Base-by-base conservation (phyloP, 192 early-diverging fungal species). In the Coemansia asiatica region DNA sequence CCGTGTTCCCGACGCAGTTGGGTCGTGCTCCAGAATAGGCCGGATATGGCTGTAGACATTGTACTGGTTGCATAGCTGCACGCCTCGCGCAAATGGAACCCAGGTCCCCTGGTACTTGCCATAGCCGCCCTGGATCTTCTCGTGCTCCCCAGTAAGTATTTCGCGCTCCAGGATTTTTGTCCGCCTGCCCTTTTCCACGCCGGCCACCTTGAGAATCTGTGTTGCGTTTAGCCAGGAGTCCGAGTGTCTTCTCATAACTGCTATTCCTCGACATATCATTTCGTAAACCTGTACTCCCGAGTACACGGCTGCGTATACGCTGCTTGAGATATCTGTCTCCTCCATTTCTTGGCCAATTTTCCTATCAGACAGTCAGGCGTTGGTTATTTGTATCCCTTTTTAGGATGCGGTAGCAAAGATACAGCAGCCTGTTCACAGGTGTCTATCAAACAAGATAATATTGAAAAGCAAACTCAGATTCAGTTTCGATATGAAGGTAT, bases 121-220 rank as follows among this genome's bases (percentile, higher is more conserved):
- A 74, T 98, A 98, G 13, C 97, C 97, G 15, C 97, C 97, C 72
- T 98, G 96, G 16, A 99, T 91, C 71, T 97, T 97, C 60, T 99
- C 96, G 68, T 94, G 95, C 48, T 85, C 81, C 22, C 93, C 92
- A 1, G 81, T 90, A 65, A 92, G 90, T 10, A 97, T 87, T 71
- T 97, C 95, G 60, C 90, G 85, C 73, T 98, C 97, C 46, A 99
- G 83, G 57, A 99, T 96, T 60, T 93, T 89, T 22, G 95, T 95
- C 49, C 97, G 83, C 69, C 88, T 87, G 4, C 90, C 89, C 83
- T 98, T 98, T 59, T 96, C 94, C 51, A 99, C 89, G 9, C 89
- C 88, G 6, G 96, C 97, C 2, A 97, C 96, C 76, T 99, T 99
- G 22, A 99, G 85, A 56, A 99, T 92, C 76, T 99, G 97, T 0